A percentile compares a stretch with the other conserved stretches of the same genome.
Conservation (phyloP, 2,329 filamentous ascomycete genomes). For the Xylariomycetidae sp. region DNA sequence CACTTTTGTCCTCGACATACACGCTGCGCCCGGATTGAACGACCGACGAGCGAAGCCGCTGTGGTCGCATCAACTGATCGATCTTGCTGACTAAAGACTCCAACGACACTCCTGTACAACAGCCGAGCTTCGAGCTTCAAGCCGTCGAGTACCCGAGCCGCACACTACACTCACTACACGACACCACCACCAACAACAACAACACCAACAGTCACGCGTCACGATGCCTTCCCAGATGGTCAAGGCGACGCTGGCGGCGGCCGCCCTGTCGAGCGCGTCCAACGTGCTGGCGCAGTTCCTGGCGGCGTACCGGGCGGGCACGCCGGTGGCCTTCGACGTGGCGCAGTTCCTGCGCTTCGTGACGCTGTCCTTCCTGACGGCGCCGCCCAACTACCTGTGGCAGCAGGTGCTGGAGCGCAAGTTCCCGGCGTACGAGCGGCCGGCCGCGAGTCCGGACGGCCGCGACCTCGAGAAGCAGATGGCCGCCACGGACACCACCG, state of each 20-base stretch:
- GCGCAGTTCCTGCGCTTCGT: conserved; percentile 48
- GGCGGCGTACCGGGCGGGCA: conserved; percentile 38
- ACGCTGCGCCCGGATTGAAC: conserved; percentile 11
- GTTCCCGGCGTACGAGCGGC: conserved; percentile 40
- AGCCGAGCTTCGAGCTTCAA: too few species aligned
- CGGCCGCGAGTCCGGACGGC: conserved; percentile 2
- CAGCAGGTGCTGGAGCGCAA: conserved; percentile 47
- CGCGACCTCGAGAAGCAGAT: conserved; percentile 24
- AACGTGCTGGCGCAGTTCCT: conserved; percentile 51
- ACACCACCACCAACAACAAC: neutral
- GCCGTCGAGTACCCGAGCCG: too few species aligned
- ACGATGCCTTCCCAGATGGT: conserved; percentile 43
- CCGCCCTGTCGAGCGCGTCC: conserved; percentile 43
- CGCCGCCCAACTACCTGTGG: conserved; percentile 54
- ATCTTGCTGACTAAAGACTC: neutral
- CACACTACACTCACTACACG: neutral
- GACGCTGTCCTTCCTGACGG: conserved; percentile 43
- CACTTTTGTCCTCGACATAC: conserved; percentile 5
- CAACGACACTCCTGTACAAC: too few species aligned
- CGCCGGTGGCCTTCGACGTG: conserved; percentile 39
- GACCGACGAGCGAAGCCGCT: too few species aligned
- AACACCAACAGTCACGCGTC: too few species aligned
- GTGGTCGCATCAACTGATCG: neutral
- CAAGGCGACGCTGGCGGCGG: conserved; percentile 47
- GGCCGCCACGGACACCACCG: conserved; percentile 24